These are phyloP conservation scores for Claviceps purpurea DNA, from an alignment of 2,329 filamentous ascomycete species.

Conservation along the genomic window DNA sequence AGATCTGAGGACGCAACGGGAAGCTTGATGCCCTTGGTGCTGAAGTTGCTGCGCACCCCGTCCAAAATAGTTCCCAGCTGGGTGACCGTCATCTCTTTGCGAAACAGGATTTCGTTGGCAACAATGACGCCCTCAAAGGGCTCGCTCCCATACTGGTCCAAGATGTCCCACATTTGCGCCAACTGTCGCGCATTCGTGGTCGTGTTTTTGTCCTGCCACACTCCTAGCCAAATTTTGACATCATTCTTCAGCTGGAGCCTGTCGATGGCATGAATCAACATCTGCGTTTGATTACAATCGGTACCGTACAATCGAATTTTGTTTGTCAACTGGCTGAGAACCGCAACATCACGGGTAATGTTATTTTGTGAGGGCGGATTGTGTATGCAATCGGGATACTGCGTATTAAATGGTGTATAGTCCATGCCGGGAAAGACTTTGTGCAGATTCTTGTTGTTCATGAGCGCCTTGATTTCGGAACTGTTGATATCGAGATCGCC, in stretches of 20 bases:
- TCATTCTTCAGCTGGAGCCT: slow-evolving; percentile 54
- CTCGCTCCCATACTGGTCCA: slow-evolving; percentile 51
- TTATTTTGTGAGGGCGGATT: slow-evolving; percentile 85
- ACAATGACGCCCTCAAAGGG: slow-evolving; percentile 75
- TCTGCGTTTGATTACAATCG: slow-evolving; percentile 94
- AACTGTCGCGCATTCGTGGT: slow-evolving; percentile 80
- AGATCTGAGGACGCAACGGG: slow-evolving; percentile 81
- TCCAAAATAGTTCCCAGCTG: slow-evolving; percentile 51
- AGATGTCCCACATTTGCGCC: slow-evolving; percentile 67
- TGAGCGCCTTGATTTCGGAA: slow-evolving; percentile 61
- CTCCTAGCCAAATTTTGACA: slow-evolving; percentile 86
- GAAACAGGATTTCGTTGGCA: slow-evolving; percentile 68
- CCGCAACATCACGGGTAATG: slow-evolving; percentile 78
- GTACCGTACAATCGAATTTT: slow-evolving; percentile 83
- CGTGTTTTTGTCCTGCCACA: slow-evolving; percentile 75
- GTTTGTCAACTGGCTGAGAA: slow-evolving; percentile 82
- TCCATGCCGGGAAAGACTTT: slow-evolving; percentile 93
- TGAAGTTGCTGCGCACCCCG: slow-evolving; percentile 61
- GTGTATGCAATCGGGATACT: slow-evolving; percentile 71
- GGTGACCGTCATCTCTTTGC: slow-evolving; percentile 56
- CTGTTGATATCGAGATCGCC: slow-evolving; percentile 65
- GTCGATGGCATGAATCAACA: slow-evolving; percentile 75
- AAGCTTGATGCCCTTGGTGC: slow-evolving; percentile 49
- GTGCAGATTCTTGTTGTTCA: slow-evolving; percentile 72
- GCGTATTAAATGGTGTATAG: slow-evolving; percentile 83